Percentiles rank a stretch among this genome's conserved stretches.
Evolutionary conservation across 2,329 filamentous ascomycete genomes (phyloP).

Genomic region (Colletotrichum higginsianum): DNA sequence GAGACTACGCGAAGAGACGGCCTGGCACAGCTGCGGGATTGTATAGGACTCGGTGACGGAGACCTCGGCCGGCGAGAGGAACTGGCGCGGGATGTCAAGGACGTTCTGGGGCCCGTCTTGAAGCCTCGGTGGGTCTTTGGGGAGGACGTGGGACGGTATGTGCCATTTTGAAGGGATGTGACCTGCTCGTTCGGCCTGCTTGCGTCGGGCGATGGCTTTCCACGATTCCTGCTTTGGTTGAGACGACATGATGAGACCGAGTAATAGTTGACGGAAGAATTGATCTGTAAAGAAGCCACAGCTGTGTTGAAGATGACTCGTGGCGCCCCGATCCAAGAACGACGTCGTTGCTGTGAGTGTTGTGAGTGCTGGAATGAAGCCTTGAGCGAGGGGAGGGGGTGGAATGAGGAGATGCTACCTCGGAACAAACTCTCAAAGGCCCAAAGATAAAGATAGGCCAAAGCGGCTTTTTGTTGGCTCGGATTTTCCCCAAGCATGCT

Average conservation of each 20-base stretch:
- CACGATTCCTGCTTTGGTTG: constrained; percentile 20
- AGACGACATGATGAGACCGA: neutral
- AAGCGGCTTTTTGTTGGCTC: neutral
- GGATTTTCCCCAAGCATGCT: neutral
- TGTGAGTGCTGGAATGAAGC: too few species aligned
- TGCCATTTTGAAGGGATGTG: constrained; percentile 33
- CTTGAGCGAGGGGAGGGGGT: neutral
- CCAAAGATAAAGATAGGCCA: neutral
- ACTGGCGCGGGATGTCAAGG: constrained; percentile 17
- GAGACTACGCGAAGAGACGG: neutral
- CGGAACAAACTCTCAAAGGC: neutral
- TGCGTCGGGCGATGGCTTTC: constrained; percentile 25
- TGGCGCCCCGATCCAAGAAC: too few species aligned
- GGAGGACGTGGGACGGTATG: constrained; percentile 8
- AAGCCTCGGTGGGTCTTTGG: constrained; percentile 17
- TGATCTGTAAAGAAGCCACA: too few species aligned
- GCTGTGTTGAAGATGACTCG: neutral
- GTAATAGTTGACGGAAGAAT: neutral
- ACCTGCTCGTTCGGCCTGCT: constrained; percentile 26
- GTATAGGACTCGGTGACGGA: constrained; percentile 28
- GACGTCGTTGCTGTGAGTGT: too few species aligned
- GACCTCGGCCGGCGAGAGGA: constrained; percentile 19
- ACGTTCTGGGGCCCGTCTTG: constrained; percentile 30
- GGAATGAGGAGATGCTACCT: neutral
- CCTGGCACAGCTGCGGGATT: constrained; percentile 11